Conservation (phyloP, 2,329 filamentous ascomycete species). For the Plectosphaerella plurivora region DNA sequence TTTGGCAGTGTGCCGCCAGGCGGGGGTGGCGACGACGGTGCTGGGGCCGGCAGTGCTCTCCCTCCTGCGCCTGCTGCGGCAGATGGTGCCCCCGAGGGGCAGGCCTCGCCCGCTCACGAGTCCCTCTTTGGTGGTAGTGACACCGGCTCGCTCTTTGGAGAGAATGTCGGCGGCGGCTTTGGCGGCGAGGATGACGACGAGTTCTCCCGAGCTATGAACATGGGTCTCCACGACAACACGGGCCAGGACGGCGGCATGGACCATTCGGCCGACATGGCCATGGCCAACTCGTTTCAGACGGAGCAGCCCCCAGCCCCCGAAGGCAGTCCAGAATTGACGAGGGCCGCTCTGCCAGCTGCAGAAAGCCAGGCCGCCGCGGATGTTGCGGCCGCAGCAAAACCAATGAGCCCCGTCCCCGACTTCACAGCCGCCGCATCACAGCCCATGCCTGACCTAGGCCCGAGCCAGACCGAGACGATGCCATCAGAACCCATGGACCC, state of each 20-base stretch:
- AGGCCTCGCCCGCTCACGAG: slow-evolving; percentile 65
- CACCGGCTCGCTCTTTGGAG: slow-evolving; percentile 83
- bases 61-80: slow-evolving; percentile 16
- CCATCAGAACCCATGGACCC: neutral
- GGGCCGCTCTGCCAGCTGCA: slow-evolving; percentile 2
- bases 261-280: slow-evolving; percentile 37
- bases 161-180: slow-evolving; percentile 52
- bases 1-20: neutral
- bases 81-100: slow-evolving; percentile 51
- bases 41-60: slow-evolving; percentile 12
- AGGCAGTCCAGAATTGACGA: slow-evolving; percentile 5
- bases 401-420: neutral
- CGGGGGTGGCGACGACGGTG: slow-evolving; percentile 15
- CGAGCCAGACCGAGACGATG: neutral
- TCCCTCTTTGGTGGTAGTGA: slow-evolving; percentile 81
- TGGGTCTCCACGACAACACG: slow-evolving; percentile 32
- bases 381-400: neutral
- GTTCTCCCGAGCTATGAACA: slow-evolving; percentile 69
- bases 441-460: neutral
- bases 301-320: slow-evolving; percentile 21
- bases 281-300: slow-evolving; percentile 25
- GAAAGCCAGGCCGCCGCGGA: neutral
- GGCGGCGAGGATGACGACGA: slow-evolving; percentile 77
- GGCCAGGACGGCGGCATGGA: slow-evolving; percentile 31
- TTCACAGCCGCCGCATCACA: neutral